phyloP scores from a whole-genome alignment of 2,329 filamentous ascomycete genomes.

The Beauveria australis region DNA sequence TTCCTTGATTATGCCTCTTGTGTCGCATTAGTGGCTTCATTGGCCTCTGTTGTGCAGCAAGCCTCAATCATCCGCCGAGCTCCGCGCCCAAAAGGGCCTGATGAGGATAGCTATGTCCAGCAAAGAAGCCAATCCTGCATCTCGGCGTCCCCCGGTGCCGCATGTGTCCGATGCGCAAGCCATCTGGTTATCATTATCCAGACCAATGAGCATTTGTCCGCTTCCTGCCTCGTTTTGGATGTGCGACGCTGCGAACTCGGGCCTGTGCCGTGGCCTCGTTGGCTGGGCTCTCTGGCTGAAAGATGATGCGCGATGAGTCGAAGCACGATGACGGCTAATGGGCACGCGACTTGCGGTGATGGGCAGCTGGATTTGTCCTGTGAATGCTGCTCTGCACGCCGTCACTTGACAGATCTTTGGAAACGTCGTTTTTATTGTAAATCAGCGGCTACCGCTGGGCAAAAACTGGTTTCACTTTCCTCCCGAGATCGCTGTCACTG shows the following conservation, averaged over 20 bases:
- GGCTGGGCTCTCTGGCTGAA: not conserved
- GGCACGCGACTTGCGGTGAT: not conserved
- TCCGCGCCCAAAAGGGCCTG: too few relatives aligned
- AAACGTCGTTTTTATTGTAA: not conserved
- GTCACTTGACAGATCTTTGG: not conserved
- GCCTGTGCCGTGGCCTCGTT: not conserved
- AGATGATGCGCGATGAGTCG: constrained; percentile 7
- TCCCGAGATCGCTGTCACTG: not conserved
- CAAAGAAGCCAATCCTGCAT: too few relatives aligned
- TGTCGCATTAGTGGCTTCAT: not conserved
- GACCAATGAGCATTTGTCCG: not conserved
- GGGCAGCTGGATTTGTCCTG: not conserved
- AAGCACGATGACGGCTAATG: not conserved
- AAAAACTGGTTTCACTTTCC: not conserved
- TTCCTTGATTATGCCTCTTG: not conserved
- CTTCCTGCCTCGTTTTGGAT: not conserved
- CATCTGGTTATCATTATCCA: not conserved
- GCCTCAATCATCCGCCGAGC: too few relatives aligned
- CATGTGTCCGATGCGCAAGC: too few relatives aligned
- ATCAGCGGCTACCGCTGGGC: not conserved
- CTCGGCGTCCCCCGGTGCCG: too few relatives aligned
- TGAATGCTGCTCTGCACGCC: not conserved
- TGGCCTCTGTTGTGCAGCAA: too few relatives aligned
- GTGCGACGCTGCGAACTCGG: not conserved
- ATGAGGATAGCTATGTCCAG: too few relatives aligned